Conservation (phyloP, 106 monocot genomes). For the Dendrobium catenatum region DNA sequence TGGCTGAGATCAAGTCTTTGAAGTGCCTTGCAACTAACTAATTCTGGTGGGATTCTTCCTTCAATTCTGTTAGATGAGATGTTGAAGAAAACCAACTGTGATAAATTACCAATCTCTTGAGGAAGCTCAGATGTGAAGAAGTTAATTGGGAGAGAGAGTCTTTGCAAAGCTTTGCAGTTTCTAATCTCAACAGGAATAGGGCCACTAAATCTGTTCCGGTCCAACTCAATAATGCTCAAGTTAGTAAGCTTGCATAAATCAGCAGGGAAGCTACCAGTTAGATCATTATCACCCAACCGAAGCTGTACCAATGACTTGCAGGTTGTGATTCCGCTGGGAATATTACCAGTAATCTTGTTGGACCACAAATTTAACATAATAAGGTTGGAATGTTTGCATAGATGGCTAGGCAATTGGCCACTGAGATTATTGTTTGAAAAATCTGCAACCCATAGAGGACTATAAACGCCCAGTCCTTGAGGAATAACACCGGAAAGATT, state of each 20-base stretch:
- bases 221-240: conserved; percentile 59
- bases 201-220: conserved; percentile 76
- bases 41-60: conserved; percentile 52
- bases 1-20: conserved; percentile 88
- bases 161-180: conserved; percentile 58
- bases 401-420: conserved; percentile 57
- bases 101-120: conserved; percentile 56
- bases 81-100: conserved; percentile 72
- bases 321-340: conserved; percentile 53
- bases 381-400: conserved; percentile 71
- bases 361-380: conserved; percentile 70
- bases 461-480: conserved; percentile 55
- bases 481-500: conserved; percentile 69
- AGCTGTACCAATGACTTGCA: conserved; percentile 82
- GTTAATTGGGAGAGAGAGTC: conserved; percentile 62
- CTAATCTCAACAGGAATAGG: conserved; percentile 68
- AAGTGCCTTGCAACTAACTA: conserved; percentile 65
- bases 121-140: conserved; percentile 64
- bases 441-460: conserved; percentile 83
- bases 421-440: conserved; percentile 79
- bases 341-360: conserved; percentile 72
- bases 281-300: conserved; percentile 60
- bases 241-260: conserved; percentile 63
- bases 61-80: conserved; percentile 64
- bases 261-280: conserved; percentile 79